Evolutionary conservation across 805 yeast genomes (phyloP).

Genomic region (Wickerhamomyces subpelliculosus): DNA sequence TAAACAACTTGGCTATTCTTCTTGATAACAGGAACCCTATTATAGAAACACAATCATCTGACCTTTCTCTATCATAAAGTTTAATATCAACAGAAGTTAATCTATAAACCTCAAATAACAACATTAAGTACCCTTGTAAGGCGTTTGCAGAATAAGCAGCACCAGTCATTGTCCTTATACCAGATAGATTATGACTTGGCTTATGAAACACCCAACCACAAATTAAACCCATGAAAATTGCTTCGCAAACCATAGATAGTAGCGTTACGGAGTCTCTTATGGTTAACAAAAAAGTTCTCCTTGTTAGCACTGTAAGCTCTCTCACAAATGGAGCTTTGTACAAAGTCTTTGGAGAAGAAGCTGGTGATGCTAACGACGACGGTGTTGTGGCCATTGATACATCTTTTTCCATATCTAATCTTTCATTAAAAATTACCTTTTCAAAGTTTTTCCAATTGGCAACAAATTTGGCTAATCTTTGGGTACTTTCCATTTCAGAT

Average conservation of each 20-base stretch:
- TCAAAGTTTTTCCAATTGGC: slow-evolving; percentile 23
- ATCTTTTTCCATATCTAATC: background rate
- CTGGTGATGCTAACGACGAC: too few species aligned
- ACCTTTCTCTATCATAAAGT: slow-evolving; percentile 51
- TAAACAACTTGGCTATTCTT: slow-evolving; percentile 53
- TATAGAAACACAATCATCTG: slow-evolving; percentile 36
- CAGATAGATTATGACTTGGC: slow-evolving; percentile 53
- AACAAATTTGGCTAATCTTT: slow-evolving; percentile 24
- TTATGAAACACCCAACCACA: slow-evolving; percentile 73
- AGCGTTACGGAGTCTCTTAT: slow-evolving; percentile 45
- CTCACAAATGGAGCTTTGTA: slow-evolving; percentile 32
- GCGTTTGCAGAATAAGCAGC: slow-evolving; percentile 16
- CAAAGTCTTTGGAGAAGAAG: too few species aligned
- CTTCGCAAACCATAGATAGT: slow-evolving; percentile 31
- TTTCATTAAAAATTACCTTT: background rate
- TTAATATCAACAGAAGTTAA: slow-evolving; percentile 35
- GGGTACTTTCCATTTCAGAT: slow-evolving; percentile 25
- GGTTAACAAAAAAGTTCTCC: slow-evolving; percentile 40
- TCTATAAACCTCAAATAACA: slow-evolving; percentile 43
- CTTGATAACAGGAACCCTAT: slow-evolving; percentile 55
- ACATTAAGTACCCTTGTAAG: slow-evolving; percentile 31
- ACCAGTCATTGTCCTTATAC: slow-evolving; percentile 54
- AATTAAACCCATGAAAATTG: slow-evolving; percentile 50
- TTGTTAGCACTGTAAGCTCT: slow-evolving; percentile 36
- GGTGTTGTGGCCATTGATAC: background rate